Base-by-base conservation (phyloP, 1,284 basidiomycete genomes). In the Cryptococcus sp. region DNA sequence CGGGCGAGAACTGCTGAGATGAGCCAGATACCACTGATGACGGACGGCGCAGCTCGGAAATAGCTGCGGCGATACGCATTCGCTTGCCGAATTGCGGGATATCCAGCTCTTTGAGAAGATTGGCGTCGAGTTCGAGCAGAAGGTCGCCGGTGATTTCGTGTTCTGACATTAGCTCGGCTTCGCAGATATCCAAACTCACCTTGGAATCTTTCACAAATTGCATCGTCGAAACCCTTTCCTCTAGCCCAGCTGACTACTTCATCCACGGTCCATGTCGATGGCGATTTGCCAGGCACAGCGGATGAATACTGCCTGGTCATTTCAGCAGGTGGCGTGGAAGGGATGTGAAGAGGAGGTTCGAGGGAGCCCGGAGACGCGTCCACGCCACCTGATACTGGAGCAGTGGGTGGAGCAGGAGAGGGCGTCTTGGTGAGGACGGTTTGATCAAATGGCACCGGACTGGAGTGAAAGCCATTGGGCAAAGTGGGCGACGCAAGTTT, bases 81-180 rank as follows among this genome's bases (percentile, higher is more conserved):
- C 95, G 90, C 75, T 96, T 95, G 22, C 95, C 96, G 68, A 96
- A 97, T 2, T 93, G 92, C 62, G 85, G 81, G 63, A 99, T 92
- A 48, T 95, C 96, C 59, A 99, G 89, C 80, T 99, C 96, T 80
- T 98, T 98, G 68, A 99, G 86, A 19, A 96, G 83, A 68, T 89
- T 89, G 50, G 88, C 86, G 67, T 98, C 93, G 64, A 99, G 88
- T 67, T 97, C 94, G 55, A 99, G 84, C 5, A 99, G 84, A 22
- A 98, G 90, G 69, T 99, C 96, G 16, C 96, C 95, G 0, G 93
- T 91, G 59, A 99, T 99, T 78, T 99, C 95, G 84, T 99, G 94
- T 78, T 96, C 93, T 89, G 72, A 23, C 19, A 51, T 66, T 51
- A 64, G 63, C 57, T 50, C 5, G 1, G 15, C 23, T 4, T 29